Conservation (phyloP, 2,329 filamentous ascomycete genomes). For the Piedraia hortae region DNA sequence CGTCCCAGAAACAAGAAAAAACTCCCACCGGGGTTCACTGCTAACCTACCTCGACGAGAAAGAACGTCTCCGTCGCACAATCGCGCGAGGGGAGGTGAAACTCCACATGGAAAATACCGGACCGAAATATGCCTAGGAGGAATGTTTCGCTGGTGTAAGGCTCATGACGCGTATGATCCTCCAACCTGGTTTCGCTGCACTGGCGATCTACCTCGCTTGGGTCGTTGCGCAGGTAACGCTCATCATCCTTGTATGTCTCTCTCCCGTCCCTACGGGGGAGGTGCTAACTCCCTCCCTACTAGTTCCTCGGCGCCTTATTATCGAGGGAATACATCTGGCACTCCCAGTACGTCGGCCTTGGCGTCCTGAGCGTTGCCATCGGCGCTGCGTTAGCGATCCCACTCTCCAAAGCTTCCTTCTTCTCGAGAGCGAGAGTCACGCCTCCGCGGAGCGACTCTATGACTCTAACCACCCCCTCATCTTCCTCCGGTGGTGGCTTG, state of each 20-base stretch:
- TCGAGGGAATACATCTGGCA: slow-evolving; percentile 38
- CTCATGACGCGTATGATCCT: slow-evolving; percentile 42
- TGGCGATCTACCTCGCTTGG: slow-evolving; percentile 49
- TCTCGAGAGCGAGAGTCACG: slow-evolving; percentile 34
- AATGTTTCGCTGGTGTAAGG: slow-evolving; percentile 41
- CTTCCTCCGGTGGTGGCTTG: no score
- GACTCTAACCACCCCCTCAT: slow-evolving; percentile 30
- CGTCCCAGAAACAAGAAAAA: slow-evolving; percentile 42
- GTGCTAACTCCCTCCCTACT: slow-evolving; percentile 3
- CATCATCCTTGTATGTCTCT: slow-evolving; percentile 32
- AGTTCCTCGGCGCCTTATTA: slow-evolving; percentile 40
- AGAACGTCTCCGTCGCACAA: slow-evolving; percentile 22
- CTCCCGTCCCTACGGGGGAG: not conserved
- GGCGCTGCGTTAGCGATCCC: slow-evolving; percentile 44
- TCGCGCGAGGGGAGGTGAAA: slow-evolving; percentile 48
- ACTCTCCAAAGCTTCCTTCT: slow-evolving; percentile 41
- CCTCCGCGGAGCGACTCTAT: slow-evolving; percentile 35
- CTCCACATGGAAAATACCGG: slow-evolving; percentile 46
- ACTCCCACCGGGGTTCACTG: slow-evolving; percentile 39
- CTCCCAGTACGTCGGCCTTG: slow-evolving; percentile 37
- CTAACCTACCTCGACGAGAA: slow-evolving; percentile 29
- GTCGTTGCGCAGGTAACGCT: slow-evolving; percentile 52
- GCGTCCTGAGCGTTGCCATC: slow-evolving; percentile 36
- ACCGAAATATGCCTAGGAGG: slow-evolving; percentile 51
- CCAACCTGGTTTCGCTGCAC: slow-evolving; percentile 44